A percentile compares a stretch with the other conserved stretches of the same genome.
These are phyloP conservation scores for Volvox africanus DNA, from an alignment of 139 green algal species.

Conservation along the genomic window DNA sequence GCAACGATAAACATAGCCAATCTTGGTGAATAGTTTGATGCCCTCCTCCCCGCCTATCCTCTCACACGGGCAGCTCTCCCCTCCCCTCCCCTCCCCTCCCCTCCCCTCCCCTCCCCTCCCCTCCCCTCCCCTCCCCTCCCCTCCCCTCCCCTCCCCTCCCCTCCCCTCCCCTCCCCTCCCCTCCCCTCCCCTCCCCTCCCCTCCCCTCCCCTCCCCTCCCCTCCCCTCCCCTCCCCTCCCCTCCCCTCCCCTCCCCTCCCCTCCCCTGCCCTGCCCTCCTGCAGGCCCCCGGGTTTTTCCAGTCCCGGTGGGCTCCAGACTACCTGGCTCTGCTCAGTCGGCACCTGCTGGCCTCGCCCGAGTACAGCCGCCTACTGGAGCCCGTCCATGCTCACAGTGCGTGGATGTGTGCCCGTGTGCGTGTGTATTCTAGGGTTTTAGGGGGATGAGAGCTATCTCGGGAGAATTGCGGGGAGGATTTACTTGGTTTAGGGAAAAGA, in stretches of 20 bases:
- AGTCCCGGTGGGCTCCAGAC: background rate
- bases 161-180: background rate
- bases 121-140: background rate
- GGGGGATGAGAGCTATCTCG: too few relatives aligned
- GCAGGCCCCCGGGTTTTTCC: conserved; percentile 12
- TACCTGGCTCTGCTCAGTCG: background rate
- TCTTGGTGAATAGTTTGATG: too few relatives aligned
- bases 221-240: background rate
- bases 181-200: background rate
- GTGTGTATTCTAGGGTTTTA: too few relatives aligned
- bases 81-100: background rate
- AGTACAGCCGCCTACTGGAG: conserved; percentile 1
- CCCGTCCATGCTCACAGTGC: background rate
- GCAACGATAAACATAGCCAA: too few relatives aligned
- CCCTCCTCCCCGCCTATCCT: background rate
- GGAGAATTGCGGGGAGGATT: too few relatives aligned
- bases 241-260: background rate
- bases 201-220: background rate
- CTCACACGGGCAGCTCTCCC: background rate
- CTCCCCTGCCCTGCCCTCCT: background rate
- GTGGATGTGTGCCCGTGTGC: background rate
- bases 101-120: background rate
- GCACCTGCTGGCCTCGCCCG: conserved; percentile 20
- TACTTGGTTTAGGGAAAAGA: too few relatives aligned
- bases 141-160: background rate